Percentiles rank a stretch among this genome's conserved stretches.
These are phyloP conservation scores for Fraxinus ornus DNA, from an alignment of 305 asterid species.

Conservation along the genomic window DNA sequence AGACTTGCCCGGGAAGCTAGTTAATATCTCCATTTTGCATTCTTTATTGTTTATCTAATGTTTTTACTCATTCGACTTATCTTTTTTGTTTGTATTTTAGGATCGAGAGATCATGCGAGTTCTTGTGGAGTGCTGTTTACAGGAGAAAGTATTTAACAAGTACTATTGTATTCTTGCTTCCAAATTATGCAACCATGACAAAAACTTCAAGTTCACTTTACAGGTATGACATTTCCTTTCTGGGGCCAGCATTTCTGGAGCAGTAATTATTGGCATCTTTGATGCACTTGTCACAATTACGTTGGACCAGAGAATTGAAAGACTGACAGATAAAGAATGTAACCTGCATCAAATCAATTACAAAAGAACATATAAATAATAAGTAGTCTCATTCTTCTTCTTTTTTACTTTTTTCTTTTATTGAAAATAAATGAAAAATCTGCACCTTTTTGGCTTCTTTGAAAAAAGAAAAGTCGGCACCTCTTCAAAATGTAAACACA, in stretches of 20 bases:
- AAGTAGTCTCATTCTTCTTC: not conserved
- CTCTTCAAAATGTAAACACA: not conserved
- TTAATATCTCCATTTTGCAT: conserved; percentile 17
- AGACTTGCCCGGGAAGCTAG: conserved; percentile 91
- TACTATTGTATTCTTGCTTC: conserved; percentile 66
- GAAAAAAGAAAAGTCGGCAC: not conserved
- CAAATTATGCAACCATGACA: conserved; percentile 81
- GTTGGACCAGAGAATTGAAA: not conserved
- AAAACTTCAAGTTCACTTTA: conserved; percentile 87
- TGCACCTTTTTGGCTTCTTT: not conserved
- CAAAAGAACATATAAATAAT: not conserved
- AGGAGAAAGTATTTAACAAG: no score
- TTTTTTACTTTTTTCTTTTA: no score
- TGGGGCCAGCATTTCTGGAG: not conserved
- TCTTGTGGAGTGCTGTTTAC: no score
- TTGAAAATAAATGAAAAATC: not conserved
- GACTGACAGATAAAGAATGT: not conserved
- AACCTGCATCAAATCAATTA: not conserved
- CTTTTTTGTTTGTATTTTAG: not conserved
- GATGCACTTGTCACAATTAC: not conserved
- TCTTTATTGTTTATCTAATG: conserved; percentile 3
- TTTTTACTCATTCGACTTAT: conserved; percentile 7
- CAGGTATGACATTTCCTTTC: conserved; percentile 49
- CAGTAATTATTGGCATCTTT: not conserved
- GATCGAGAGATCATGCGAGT: no score